Conservation (phyloP, 495 filamentous ascomycete genomes). For the Umbilicaria muhlenbergii region DNA sequence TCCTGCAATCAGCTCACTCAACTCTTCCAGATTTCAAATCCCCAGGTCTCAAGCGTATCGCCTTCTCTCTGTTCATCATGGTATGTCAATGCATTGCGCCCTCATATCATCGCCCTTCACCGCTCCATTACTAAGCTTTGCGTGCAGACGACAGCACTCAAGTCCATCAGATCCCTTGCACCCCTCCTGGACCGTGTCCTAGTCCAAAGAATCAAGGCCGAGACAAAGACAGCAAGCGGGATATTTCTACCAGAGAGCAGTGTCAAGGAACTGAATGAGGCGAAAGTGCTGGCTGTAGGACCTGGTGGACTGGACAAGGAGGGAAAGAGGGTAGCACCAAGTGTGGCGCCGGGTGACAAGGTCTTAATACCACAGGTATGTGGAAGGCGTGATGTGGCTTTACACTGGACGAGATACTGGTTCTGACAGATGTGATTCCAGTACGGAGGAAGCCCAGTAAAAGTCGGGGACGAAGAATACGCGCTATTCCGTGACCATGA, state of each 20-base stretch:
- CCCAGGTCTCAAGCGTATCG: too few species aligned
- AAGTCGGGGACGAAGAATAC: slow-evolving; percentile 95
- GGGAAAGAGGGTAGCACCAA: slow-evolving; percentile 68
- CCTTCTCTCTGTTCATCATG: too few species aligned
- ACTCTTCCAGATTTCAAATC: too few species aligned
- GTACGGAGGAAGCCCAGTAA: slow-evolving; percentile 92
- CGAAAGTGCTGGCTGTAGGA: slow-evolving; percentile 85
- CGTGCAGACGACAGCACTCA: slow-evolving; percentile 41
- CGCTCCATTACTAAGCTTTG: too few species aligned
- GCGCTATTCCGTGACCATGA: slow-evolving; percentile 92
- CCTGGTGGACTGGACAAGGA: slow-evolving; percentile 76
- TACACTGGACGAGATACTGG: slow-evolving; percentile 1
- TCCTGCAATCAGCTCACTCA: too few species aligned
- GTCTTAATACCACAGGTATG: slow-evolving; percentile 94
- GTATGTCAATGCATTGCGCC: too few species aligned
- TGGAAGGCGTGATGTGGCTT: not conserved
- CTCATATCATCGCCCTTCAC: too few species aligned
- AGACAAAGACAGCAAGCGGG: slow-evolving; percentile 85
- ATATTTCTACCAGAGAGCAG: slow-evolving; percentile 95
- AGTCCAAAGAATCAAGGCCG: slow-evolving; percentile 94
- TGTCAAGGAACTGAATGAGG: slow-evolving; percentile 97
- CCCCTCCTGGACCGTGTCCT: slow-evolving; percentile 97
- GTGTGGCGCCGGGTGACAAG: slow-evolving; percentile 71
- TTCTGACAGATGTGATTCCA: slow-evolving; percentile 27
- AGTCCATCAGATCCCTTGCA: slow-evolving; percentile 86